A percentile compares a stretch with the other conserved stretches of the same genome.
Conservation (phyloP, 768 basidiomycete species). For the Austroboletus eburneus region DNA sequence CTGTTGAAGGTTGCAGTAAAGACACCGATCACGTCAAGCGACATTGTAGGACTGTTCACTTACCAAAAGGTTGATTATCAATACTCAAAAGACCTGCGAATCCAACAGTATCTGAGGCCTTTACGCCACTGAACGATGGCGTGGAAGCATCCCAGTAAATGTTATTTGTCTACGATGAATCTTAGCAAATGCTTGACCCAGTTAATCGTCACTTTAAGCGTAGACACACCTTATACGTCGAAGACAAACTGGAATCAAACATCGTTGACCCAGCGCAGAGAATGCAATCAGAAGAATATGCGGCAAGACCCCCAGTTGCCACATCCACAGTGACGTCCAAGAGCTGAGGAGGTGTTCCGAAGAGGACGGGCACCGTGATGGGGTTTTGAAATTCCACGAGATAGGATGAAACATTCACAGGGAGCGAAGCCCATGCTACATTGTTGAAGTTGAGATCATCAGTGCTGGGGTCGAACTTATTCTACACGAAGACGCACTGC, state of each 20-base stretch:
- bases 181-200: too few relatives aligned
- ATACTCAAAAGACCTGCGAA: slow-evolving; percentile 18
- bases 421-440: slow-evolving; percentile 25
- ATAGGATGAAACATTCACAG: slow-evolving; percentile 17
- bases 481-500: slow-evolving; percentile 6
- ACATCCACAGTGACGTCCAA: slow-evolving; percentile 24
- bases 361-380: slow-evolving; percentile 14
- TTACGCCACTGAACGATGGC: slow-evolving; percentile 17
- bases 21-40: neutral
- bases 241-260: slow-evolving; percentile 22
- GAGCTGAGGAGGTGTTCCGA: slow-evolving; percentile 28
- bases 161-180: slow-evolving; percentile 19
- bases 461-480: neutral
- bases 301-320: slow-evolving; percentile 7
- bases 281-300: slow-evolving; percentile 22
- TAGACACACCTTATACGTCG: slow-evolving; percentile 22
- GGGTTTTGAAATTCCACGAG: slow-evolving; percentile 15
- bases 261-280: slow-evolving; percentile 20
- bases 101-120: slow-evolving; percentile 16
- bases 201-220: too few relatives aligned
- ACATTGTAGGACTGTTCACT: neutral
- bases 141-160: slow-evolving; percentile 11
- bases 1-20: slow-evolving; percentile 3
- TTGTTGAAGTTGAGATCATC: neutral
- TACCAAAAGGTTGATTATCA: slow-evolving; percentile 14